Evolutionary conservation across 2,329 filamentous ascomycete genomes (phyloP).

Genomic region (Pestalotiopsis sp.): DNA sequence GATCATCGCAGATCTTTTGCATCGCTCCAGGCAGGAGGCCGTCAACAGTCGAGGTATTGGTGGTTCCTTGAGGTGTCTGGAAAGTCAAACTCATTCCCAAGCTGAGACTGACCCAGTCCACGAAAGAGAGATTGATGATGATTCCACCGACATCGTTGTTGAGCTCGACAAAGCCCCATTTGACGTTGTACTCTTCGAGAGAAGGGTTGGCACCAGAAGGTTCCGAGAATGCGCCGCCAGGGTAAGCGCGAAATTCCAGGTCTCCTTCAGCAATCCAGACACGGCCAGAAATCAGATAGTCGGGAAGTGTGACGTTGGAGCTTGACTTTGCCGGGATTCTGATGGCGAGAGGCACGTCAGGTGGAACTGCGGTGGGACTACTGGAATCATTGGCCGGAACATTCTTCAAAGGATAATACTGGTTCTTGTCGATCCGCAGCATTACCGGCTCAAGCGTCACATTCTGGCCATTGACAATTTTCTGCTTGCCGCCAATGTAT

Average conservation of each 20-base stretch:
- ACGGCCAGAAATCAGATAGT: constrained; percentile 26
- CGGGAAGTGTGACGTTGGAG: neutral
- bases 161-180: constrained; percentile 50
- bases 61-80: constrained; percentile 26
- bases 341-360: neutral
- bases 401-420: neutral
- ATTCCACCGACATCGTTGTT: constrained; percentile 34
- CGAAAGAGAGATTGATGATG: constrained; percentile 49
- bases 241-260: constrained; percentile 35
- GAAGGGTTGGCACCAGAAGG: constrained; percentile 41
- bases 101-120: constrained; percentile 51
- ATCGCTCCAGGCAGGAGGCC: constrained; percentile 40
- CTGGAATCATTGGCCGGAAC: neutral
- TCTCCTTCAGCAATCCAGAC: constrained; percentile 37
- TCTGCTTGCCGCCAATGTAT: neutral
- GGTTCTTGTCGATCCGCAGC: neutral
- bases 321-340: neutral
- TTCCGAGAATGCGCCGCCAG: constrained; percentile 38
- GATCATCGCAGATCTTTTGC: constrained; percentile 36
- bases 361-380: too few species aligned
- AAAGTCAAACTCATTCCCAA: constrained; percentile 47
- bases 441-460: neutral
- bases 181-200: constrained; percentile 38
- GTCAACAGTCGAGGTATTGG: constrained; percentile 31
- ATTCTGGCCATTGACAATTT: neutral